Percentiles rank a stretch among this genome's conserved stretches.
Evolutionary conservation across 148 eudicot species (phyloP).

Genomic region (Oxyria digyna): DNA sequence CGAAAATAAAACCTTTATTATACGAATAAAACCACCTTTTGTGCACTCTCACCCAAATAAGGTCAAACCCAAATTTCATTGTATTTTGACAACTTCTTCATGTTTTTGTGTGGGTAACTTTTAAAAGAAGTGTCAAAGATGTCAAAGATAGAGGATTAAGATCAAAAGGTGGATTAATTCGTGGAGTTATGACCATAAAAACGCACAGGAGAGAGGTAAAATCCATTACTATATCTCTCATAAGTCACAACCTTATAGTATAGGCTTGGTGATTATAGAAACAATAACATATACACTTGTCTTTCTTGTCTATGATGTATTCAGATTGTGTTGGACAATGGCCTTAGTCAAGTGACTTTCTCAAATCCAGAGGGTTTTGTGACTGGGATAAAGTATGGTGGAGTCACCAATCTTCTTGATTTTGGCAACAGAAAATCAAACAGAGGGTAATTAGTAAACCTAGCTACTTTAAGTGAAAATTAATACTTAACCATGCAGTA

Average conservation of each 20-base stretch:
- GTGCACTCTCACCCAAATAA: too few relatives aligned
- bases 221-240: not conserved
- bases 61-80: too few relatives aligned
- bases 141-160: not conserved
- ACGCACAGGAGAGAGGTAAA: not conserved
- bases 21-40: too few relatives aligned
- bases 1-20: too few relatives aligned
- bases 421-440: not conserved
- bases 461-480: not conserved
- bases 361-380: conserved; percentile 6
- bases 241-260: not conserved
- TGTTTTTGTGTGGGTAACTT: not conserved
- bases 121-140: not conserved
- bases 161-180: not conserved
- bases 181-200: not conserved
- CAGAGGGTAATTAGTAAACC: not conserved
- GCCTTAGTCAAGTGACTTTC: not conserved
- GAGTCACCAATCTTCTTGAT: not conserved
- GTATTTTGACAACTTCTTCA: not conserved
- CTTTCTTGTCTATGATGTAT: not conserved
- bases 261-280: not conserved
- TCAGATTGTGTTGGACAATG: not conserved
- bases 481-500: not conserved
- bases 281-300: not conserved
- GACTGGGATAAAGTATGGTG: not conserved